Evolutionary conservation across 129 eudicot species (phyloP).

Genomic region (Deinandra increscens): DNA sequence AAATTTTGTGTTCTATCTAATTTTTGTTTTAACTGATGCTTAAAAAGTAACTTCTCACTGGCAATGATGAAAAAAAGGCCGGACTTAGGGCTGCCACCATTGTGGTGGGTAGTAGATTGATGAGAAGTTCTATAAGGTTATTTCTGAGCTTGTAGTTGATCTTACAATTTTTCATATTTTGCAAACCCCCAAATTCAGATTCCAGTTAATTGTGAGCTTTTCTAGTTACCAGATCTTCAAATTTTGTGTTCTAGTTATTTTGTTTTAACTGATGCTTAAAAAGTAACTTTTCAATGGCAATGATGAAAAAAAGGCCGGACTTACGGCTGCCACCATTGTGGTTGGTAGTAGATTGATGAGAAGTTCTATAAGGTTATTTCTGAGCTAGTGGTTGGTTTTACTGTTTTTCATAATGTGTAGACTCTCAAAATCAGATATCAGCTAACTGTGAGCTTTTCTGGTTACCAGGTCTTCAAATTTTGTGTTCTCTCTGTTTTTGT

Average conservation of each 20-base stretch:
- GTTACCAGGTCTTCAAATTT: neutral
- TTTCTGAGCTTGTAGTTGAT: slow-evolving; percentile 40
- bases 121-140: slow-evolving; percentile 44
- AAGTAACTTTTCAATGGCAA: slow-evolving; percentile 24
- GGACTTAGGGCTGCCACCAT: slow-evolving; percentile 62
- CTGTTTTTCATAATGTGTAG: neutral
- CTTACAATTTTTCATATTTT: neutral
- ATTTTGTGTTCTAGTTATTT: neutral
- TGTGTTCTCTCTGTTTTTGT: neutral
- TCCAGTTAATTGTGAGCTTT: neutral
- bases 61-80: slow-evolving; percentile 75
- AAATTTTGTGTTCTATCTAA: neutral
- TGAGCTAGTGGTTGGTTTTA: slow-evolving; percentile 35
- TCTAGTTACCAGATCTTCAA: neutral
- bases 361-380: slow-evolving; percentile 42
- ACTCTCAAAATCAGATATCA: neutral
- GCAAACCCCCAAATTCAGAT: neutral
- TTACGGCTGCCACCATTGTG: slow-evolving; percentile 51
- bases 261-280: neutral
- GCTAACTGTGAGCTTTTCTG: slow-evolving; percentile 1
- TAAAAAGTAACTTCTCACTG: neutral
- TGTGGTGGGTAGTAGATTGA: slow-evolving; percentile 64
- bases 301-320: slow-evolving; percentile 83
- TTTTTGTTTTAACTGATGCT: neutral
- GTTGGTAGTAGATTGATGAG: slow-evolving; percentile 73